Evolutionary conservation across 768 basidiomycete species (phyloP).

Genomic region (Boletus vermiculosoides): DNA sequence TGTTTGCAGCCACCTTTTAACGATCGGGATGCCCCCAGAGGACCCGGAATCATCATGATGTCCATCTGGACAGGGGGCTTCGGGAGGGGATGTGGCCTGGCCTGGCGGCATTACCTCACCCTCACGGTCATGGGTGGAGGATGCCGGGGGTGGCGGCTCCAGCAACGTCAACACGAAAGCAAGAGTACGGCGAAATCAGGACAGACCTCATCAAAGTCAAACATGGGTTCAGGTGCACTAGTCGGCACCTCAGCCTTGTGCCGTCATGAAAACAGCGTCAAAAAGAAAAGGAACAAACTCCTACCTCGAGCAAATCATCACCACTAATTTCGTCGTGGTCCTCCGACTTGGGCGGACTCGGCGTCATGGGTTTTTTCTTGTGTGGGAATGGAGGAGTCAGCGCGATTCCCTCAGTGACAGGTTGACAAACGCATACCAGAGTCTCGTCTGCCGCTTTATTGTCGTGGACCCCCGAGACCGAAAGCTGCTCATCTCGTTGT

Average conservation of each 20-base stretch:
- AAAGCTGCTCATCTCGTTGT: too few relatives aligned
- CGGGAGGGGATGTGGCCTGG: background rate
- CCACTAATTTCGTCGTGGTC: background rate
- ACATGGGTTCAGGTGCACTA: background rate
- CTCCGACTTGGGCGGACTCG: background rate
- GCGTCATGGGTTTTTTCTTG: too few relatives aligned
- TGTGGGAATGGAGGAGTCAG: too few relatives aligned
- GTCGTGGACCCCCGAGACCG: too few relatives aligned
- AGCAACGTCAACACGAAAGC: background rate
- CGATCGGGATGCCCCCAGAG: background rate
- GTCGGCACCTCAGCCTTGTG: background rate
- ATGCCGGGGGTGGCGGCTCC: background rate
- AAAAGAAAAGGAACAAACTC: background rate
- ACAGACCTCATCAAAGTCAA: background rate
- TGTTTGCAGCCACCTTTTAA: background rate
- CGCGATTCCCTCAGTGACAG: too few relatives aligned
- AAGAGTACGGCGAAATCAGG: background rate
- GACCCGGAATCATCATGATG: background rate
- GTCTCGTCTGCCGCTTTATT: too few relatives aligned
- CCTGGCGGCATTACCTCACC: background rate
- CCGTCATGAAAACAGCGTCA: background rate
- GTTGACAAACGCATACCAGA: too few relatives aligned
- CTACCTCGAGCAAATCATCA: background rate
- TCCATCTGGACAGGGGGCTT: too few relatives aligned
- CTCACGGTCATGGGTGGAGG: background rate